A percentile compares a stretch with the other conserved stretches of the same genome.
phyloP scores from a whole-genome alignment of 2,329 filamentous ascomycete species.

The Colletotrichum somersetense region DNA sequence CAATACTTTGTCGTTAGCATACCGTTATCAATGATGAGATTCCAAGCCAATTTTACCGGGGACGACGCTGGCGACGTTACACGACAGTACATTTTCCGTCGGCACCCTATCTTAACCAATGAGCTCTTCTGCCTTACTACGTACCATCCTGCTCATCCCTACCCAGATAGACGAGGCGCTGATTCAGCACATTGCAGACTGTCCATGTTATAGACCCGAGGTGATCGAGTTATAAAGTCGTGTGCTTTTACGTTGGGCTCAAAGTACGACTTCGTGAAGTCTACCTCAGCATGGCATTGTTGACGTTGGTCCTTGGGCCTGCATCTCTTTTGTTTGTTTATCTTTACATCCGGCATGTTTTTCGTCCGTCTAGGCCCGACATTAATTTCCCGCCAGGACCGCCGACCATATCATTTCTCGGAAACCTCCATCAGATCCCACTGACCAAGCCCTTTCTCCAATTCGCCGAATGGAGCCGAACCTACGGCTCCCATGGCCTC shows the following conservation, averaged over 20 bases:
- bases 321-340: neutral
- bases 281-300: neutral
- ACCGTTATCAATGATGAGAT: neutral
- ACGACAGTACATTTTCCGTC: neutral
- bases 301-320: neutral
- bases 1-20: no score
- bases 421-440: slow-evolving; percentile 47
- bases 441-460: slow-evolving; percentile 44
- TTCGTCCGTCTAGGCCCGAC: neutral
- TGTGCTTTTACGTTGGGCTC: neutral
- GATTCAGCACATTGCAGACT: slow-evolving; percentile 4
- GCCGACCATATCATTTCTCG: slow-evolving; percentile 44
- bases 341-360: neutral
- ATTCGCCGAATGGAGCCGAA: slow-evolving; percentile 49
- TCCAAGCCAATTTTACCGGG: neutral
- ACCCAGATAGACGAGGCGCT: neutral
- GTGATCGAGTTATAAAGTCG: neutral
- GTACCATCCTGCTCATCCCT: neutral
- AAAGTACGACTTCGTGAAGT: neutral
- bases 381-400: slow-evolving; percentile 44
- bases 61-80: neutral
- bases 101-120: neutral
- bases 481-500: slow-evolving; percentile 50
- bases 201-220: neutral
- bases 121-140: neutral